phyloP scores from a whole-genome alignment of 176 grass and related monocot genomes.

The Musa troglodytarum region DNA sequence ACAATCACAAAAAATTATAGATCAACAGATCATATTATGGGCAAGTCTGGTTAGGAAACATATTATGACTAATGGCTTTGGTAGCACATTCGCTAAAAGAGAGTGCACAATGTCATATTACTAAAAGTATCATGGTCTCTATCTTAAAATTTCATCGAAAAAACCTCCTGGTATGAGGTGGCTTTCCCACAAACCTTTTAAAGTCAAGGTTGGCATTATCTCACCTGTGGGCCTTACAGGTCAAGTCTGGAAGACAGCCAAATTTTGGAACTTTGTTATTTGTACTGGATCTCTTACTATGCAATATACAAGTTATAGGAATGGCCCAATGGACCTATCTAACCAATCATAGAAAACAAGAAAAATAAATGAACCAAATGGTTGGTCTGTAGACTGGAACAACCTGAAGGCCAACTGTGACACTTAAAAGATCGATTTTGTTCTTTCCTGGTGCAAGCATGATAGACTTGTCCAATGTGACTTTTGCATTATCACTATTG shows the following conservation, averaged over 20 bases:
- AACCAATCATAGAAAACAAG: not conserved
- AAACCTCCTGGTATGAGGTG: not conserved
- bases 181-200: not conserved
- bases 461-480: slow-evolving; percentile 46
- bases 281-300: not conserved
- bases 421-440: slow-evolving; percentile 92
- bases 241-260: not conserved
- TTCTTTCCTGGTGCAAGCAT: slow-evolving; percentile 68
- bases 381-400: slow-evolving; percentile 1
- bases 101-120: not conserved
- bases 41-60: not conserved
- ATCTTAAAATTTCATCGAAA: not conserved
- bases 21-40: not conserved
- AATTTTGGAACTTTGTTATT: not conserved
- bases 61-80: not conserved
- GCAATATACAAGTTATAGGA: not conserved
- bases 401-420: slow-evolving; percentile 86
- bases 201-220: no score
- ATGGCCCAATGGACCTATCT: not conserved
- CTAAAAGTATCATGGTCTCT: not conserved
- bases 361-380: slow-evolving; percentile 2
- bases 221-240: not conserved
- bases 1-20: not conserved
- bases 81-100: not conserved
- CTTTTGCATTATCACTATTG: slow-evolving; percentile 36